A percentile compares a stretch with the other conserved stretches of the same genome.
phyloP scores from a whole-genome alignment of 169 alveolate species.

The Cryptosporidium muris region DNA sequence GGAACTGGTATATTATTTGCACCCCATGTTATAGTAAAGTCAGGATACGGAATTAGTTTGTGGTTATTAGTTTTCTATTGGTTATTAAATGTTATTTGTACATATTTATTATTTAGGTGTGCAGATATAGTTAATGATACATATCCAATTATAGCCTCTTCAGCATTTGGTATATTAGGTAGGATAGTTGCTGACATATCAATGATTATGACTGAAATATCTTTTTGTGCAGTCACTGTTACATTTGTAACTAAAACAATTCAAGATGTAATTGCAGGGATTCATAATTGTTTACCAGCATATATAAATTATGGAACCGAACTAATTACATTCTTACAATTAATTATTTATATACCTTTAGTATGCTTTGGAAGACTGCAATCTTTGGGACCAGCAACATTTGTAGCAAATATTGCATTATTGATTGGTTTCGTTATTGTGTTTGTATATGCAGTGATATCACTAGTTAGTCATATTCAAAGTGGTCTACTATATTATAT shows the following conservation, averaged over 20 bases:
- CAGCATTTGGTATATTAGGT: slow-evolving; percentile 34
- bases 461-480: slow-evolving; percentile 1
- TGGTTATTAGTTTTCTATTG: slow-evolving; percentile 21
- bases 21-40: slow-evolving; percentile 36
- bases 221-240: slow-evolving; percentile 51
- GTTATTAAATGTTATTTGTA: slow-evolving; percentile 45
- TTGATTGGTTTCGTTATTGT: slow-evolving; percentile 24
- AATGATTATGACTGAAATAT: slow-evolving; percentile 6
- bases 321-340: slow-evolving; percentile 49
- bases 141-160: slow-evolving; percentile 43
- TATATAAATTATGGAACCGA: slow-evolving; percentile 58
- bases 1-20: slow-evolving; percentile 67
- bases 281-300: slow-evolving; percentile 21
- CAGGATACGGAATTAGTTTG: slow-evolving; percentile 34
- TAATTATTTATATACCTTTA: slow-evolving; percentile 26
- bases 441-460: slow-evolving; percentile 17
- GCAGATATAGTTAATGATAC: slow-evolving; percentile 64
- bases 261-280: slow-evolving; percentile 54
- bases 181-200: slow-evolving; percentile 49
- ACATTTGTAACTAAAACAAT: slow-evolving; percentile 67
- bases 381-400: slow-evolving; percentile 44
- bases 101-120: slow-evolving; percentile 35
- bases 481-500: background rate
- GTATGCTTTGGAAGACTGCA: slow-evolving; percentile 57
- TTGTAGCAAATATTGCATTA: slow-evolving; percentile 51